Evolutionary conservation across 2,329 filamentous ascomycete genomes (phyloP).

Genomic region (Monascus ruber): DNA sequence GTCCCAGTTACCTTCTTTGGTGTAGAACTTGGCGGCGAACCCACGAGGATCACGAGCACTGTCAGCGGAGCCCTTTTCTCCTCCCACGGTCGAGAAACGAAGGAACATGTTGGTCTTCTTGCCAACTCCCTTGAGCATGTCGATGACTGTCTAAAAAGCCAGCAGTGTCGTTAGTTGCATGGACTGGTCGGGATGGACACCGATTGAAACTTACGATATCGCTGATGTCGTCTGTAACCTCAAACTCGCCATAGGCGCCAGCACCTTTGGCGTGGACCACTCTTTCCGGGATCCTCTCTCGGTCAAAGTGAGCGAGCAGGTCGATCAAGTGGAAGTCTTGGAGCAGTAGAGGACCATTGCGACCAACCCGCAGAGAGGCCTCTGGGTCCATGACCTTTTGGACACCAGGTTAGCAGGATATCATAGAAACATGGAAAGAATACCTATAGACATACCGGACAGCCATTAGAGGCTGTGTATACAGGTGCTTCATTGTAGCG

Average conservation of each 20-base stretch:
- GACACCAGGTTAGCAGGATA: no score
- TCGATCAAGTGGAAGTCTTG: slow-evolving; percentile 58
- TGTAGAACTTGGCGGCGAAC: slow-evolving; percentile 63
- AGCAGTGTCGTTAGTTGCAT: not conserved
- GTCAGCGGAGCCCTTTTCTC: slow-evolving; percentile 60
- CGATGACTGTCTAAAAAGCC: slow-evolving; percentile 22
- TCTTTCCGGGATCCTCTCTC: slow-evolving; percentile 30
- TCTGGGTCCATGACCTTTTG: slow-evolving; percentile 40
- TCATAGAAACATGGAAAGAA: not conserved
- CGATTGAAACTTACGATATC: slow-evolving; percentile 27
- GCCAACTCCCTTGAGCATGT: slow-evolving; percentile 47
- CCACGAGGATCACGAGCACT: slow-evolving; percentile 61
- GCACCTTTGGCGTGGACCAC: slow-evolving; percentile 34
- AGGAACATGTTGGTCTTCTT: slow-evolving; percentile 57
- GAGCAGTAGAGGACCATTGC: slow-evolving; percentile 48
- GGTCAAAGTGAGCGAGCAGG: slow-evolving; percentile 38
- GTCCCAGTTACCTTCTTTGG: slow-evolving; percentile 64
- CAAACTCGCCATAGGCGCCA: slow-evolving; percentile 32
- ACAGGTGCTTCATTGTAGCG: slow-evolving; percentile 48
- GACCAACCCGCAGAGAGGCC: slow-evolving; percentile 42
- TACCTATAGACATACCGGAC: slow-evolving; percentile 27
- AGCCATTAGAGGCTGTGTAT: slow-evolving; percentile 51
- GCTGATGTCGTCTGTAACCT: slow-evolving; percentile 39
- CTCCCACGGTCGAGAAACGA: slow-evolving; percentile 66
- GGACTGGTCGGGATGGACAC: not conserved